These are phyloP conservation scores for Ophiocordyceps robertsii DNA, from an alignment of 2,329 filamentous ascomycete species.

Conservation along the genomic window DNA sequence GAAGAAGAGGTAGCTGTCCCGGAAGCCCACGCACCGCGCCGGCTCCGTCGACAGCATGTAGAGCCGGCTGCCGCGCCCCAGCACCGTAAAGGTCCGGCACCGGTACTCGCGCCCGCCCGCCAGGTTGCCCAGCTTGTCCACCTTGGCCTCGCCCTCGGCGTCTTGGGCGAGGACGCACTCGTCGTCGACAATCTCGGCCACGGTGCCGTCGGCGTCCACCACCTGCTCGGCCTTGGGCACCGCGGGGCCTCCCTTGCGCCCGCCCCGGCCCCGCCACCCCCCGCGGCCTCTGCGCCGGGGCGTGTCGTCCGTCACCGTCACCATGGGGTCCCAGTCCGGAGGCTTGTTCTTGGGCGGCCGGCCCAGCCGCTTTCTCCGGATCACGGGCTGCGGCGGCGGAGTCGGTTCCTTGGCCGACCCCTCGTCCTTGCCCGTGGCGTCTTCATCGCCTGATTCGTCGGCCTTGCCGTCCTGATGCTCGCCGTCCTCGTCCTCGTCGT, in stretches of 20 bases:
- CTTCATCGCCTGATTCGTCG: conserved; percentile 25
- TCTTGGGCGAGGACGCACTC: conserved; percentile 85
- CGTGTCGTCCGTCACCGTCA: conserved; percentile 42
- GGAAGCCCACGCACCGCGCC: conserved; percentile 89
- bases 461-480: conserved; percentile 28
- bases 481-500: conserved; percentile 19
- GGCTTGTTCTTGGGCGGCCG: conserved; percentile 76
- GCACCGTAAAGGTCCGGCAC: conserved; percentile 86
- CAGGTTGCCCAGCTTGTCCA: conserved; percentile 77
- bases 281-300: conserved; percentile 53
- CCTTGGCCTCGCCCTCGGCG: conserved; percentile 79
- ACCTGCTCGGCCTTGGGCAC: conserved; percentile 71
- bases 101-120: conserved; percentile 81
- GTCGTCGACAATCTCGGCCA: conserved; percentile 81
- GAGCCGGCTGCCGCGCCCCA: conserved; percentile 66
- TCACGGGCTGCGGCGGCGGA: conserved; percentile 45
- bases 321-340: conserved; percentile 59
- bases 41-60: conserved; percentile 99
- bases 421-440: conserved; percentile 23
- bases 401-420: conserved; percentile 37
- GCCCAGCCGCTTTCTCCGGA: conserved; percentile 68
- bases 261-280: conserved; percentile 58
- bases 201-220: conserved; percentile 86
- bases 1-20: conserved; percentile 98
- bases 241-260: conserved; percentile 52